Evolutionary conservation across 78 protist genomes (phyloP).

Genomic region (Parvularia atlantis): DNA sequence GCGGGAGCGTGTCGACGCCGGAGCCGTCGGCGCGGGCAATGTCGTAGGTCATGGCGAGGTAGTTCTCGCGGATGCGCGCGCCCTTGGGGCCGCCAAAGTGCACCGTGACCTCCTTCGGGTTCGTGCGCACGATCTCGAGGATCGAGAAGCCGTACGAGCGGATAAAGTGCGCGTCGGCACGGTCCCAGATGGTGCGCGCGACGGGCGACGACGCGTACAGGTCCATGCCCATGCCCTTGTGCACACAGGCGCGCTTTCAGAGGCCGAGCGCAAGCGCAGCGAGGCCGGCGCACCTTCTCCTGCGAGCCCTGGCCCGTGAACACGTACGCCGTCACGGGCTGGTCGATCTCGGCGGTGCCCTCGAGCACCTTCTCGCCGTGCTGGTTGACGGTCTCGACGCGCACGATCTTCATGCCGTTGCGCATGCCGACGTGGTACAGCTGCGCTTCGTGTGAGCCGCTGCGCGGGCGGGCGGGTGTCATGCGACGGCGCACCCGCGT

Average conservation of each 20-base stretch:
- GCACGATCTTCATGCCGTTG: conserved; percentile 27
- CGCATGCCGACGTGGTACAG: conserved; percentile 46
- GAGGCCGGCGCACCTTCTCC: not conserved
- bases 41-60: conserved; percentile 5
- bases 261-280: not conserved
- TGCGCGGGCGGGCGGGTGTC: too few relatives aligned
- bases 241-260: not conserved
- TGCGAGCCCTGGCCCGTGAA: conserved; percentile 66
- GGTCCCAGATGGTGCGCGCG: conserved; percentile 49
- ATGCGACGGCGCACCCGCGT: not conserved
- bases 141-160: conserved; percentile 40
- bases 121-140: conserved; percentile 43
- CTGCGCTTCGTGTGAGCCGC: too few relatives aligned
- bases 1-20: conserved; percentile 3
- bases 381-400: conserved; percentile 15
- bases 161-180: conserved; percentile 35
- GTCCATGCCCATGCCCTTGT: conserved; percentile 62
- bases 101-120: conserved; percentile 44
- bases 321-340: conserved; percentile 46
- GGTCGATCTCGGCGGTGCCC: conserved; percentile 32
- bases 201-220: conserved; percentile 24
- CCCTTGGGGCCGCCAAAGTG: conserved; percentile 58
- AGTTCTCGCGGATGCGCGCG: conserved; percentile 36
- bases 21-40: conserved; percentile 3
- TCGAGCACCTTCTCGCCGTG: conserved; percentile 24